Evolutionary conservation across 305 asterid species (phyloP), one percentile per base, ranked within the genome.

Genomic region (Euphrasia arctica): DNA sequence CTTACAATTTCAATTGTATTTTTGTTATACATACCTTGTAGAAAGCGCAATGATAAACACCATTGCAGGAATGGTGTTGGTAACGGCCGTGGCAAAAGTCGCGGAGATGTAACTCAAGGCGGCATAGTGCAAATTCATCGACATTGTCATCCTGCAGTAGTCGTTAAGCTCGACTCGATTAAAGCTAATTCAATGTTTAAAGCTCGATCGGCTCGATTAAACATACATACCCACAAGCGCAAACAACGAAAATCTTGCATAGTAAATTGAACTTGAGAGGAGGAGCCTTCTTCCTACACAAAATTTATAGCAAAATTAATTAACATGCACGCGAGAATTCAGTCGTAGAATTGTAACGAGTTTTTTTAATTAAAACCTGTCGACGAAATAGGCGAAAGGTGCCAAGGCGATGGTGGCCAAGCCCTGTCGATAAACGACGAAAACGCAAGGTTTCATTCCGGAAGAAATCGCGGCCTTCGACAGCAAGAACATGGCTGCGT

Each of bases 361-460:
- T 47, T 2, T 4, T 52, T 52, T 18, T 18, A 18, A 18, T 2
- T 1, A 22, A 18, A 7, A 83, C 91, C 95, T 78, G 36, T 83
- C 80, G 13, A 58, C 60, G 66, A 79, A 78, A 72, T 73, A 77
- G 7, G 90, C 90, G n/a, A 87, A 81, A 4, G 95, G 95, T 36
- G 83, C 81, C 72, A 87, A 69, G 69, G 65, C 63, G 25, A 85
- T 66, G 11, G 85, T 59, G 25, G 88, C 95, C 1, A 81, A 39
- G 55, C 85, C 93, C 71, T 88, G 96, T 13, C 89, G 76, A 62
- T 88, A 88, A 8, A 75, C 75, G 15, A 76, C 85, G 55, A 85
- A 88, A 0, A 82, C 63, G 0, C 75, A 66, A 69, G 89, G 78
- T 57, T 77, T 85, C 81, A 79, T 78, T 12, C 91, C 91, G 2